phyloP scores from a whole-genome alignment of 805 yeast genomes.

The Helenozyma rhizophorensis region DNA sequence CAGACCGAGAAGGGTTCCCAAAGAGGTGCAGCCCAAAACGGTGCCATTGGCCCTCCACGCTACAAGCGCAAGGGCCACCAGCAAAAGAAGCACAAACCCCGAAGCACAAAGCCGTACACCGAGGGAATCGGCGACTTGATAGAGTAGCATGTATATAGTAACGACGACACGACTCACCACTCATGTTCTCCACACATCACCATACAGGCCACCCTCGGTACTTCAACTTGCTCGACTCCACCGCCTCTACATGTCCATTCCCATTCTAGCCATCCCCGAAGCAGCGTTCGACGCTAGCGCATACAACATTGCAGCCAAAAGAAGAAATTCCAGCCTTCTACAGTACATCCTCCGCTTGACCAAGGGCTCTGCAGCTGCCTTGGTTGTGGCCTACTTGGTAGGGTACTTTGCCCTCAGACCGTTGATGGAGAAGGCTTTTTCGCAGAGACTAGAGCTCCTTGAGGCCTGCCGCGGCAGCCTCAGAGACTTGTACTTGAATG shows the following conservation, averaged over 20 bases:
- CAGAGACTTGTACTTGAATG: constrained; percentile 32
- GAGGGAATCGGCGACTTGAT: constrained; percentile 24
- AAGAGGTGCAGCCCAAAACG: too few species aligned
- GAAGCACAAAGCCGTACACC: constrained; percentile 16
- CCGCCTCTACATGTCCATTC: constrained; percentile 19
- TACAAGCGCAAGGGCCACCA: constrained; percentile 1
- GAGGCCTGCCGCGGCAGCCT: constrained; percentile 29
- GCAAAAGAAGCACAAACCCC: not conserved
- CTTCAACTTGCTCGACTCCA: constrained; percentile 1
- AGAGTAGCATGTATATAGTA: constrained; percentile 15
- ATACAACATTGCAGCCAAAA: constrained; percentile 12
- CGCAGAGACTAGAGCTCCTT: constrained; percentile 30
- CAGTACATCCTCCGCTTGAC: constrained; percentile 28
- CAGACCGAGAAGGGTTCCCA: constrained; percentile 5
- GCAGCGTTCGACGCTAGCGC: constrained; percentile 31
- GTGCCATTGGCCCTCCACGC: not conserved
- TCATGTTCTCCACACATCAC: too few species aligned
- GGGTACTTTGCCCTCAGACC: constrained; percentile 34
- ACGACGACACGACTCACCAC: too few species aligned
- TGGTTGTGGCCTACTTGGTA: constrained; percentile 26
- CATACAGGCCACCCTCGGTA: not conserved
- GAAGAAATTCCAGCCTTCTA: constrained; percentile 20
- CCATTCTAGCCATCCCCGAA: constrained; percentile 38
- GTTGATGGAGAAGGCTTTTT: constrained; percentile 24
- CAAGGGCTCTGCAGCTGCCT: constrained; percentile 29